Evolutionary conservation across 2,329 filamentous ascomycete genomes (phyloP).

Genomic region (Ceratocystis diversiconidia): DNA sequence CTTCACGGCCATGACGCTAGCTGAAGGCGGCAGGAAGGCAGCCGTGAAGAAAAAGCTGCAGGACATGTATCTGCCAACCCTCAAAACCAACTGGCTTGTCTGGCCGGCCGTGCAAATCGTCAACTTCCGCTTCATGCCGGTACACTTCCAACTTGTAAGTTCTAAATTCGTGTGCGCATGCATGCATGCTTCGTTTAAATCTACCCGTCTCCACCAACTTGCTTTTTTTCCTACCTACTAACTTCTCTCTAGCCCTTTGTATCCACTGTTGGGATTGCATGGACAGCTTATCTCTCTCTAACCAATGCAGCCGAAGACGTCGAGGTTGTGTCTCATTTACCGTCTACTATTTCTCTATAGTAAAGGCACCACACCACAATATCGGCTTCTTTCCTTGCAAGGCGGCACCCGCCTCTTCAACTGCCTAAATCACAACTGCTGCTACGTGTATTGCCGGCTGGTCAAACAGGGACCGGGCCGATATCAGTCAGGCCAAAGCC

Average conservation of each 20-base stretch:
- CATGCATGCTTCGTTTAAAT: no score
- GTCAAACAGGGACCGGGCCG: slow-evolving; percentile 8
- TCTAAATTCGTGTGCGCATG: background rate
- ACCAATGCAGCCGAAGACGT: slow-evolving; percentile 73
- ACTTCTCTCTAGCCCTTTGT: slow-evolving; percentile 61
- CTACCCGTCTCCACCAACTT: no score
- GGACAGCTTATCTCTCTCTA: slow-evolving; percentile 92
- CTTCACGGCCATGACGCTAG: slow-evolving; percentile 92
- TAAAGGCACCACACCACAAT: background rate
- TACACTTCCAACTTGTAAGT: slow-evolving; percentile 91
- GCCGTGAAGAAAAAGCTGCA: slow-evolving; percentile 73
- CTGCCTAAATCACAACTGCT: background rate
- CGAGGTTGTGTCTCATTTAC: background rate
- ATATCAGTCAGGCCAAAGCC: background rate
- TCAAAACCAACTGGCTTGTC: slow-evolving; percentile 90
- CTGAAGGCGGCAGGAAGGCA: slow-evolving; percentile 75
- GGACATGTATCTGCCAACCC: slow-evolving; percentile 83
- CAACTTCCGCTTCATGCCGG: slow-evolving; percentile 89
- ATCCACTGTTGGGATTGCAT: slow-evolving; percentile 87
- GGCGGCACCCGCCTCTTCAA: no score
- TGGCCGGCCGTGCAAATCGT: slow-evolving; percentile 94
- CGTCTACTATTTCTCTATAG: background rate
- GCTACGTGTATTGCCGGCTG: background rate
- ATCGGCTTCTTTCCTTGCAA: no score
- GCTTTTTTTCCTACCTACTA: background rate